Evolutionary conservation across 225 moss, liverwort and hornwort species (phyloP), one percentile per base, ranked within the genome.

Genomic region (Pleurozium schreberi): DNA sequence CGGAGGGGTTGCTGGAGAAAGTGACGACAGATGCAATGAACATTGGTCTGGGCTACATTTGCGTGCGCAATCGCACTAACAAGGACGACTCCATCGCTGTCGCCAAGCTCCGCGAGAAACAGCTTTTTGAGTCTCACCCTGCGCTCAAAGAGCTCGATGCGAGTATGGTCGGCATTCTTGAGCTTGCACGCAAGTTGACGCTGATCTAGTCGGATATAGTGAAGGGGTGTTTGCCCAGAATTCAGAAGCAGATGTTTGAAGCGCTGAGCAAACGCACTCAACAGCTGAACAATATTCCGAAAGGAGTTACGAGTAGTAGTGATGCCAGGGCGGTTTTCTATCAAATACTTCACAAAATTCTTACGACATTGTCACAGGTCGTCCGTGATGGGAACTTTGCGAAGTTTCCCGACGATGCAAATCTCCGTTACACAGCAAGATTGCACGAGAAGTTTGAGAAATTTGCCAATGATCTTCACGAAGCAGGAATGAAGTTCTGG

Each of bases 1-100:
- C 93, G 12, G 93, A 95, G 58, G 94, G 92, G 6, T 26, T 94
- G 79, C 67, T 80, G 33, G 94, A 95, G 86, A 95, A 91, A 52
- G 94, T 95, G 21, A 89, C 90, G 1, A 82, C 83, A 0, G 88
- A 94, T 60, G 89, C 92, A 4, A 91, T 94, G 4, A 92, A 89
- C 12, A 93, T 92, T 28, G 92, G 91, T 0, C 77, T 95, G 22
- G 94, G 88, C 2, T 89, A 79, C 31, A 38, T 88, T 58, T 88
- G 94, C 22, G 94, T 95, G 33, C 86, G 96, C 61, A 94, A 95
- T 66, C 77, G 90, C 8, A 91, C 86, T 0, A 87, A 90, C 47
- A 53, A 25, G 27, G 92, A 93, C 26, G 76, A 83, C 23, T 78
- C 90, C 61, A 93, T 92, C 27, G 87, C 90, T 36, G 26, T 30